A percentile compares a stretch with the other conserved stretches of the same genome.
phyloP scores from a whole-genome alignment of 768 basidiomycete genomes.

The Mycena filopes region DNA sequence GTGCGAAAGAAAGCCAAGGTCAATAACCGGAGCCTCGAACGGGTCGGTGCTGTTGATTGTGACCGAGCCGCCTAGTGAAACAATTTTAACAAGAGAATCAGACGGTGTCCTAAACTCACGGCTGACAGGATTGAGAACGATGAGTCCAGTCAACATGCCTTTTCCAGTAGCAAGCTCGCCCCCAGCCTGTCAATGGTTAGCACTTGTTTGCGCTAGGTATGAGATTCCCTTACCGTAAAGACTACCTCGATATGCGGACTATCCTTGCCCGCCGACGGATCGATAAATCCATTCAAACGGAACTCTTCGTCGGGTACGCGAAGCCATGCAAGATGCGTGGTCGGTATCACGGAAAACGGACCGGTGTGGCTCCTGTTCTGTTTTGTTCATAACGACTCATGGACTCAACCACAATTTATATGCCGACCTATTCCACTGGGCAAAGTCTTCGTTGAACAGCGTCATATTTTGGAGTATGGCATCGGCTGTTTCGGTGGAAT shows the following conservation, averaged over 20 bases:
- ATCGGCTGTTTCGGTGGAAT: constrained; percentile 30
- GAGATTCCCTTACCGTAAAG: background rate
- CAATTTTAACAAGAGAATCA: background rate
- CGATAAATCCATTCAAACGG: constrained; percentile 31
- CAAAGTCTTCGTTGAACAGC: constrained; percentile 21
- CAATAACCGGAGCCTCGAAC: constrained; percentile 44
- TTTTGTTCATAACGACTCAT: too few species aligned
- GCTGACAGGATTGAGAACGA: constrained; percentile 9
- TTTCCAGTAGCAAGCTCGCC: constrained; percentile 4
- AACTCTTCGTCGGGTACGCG: too few species aligned
- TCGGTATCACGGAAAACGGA: constrained; percentile 32
- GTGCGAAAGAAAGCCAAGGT: constrained; percentile 33
- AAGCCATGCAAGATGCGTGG: constrained; percentile 32
- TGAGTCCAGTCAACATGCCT: constrained; percentile 2
- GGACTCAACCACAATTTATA: too few species aligned
- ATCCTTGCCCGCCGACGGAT: constrained; percentile 38
- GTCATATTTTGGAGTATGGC: constrained; percentile 28
- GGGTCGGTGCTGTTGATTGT: too few species aligned
- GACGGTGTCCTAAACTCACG: constrained; percentile 33
- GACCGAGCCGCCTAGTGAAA: too few species aligned
- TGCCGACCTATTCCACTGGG: constrained; percentile 36
- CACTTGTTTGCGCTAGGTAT: too few species aligned
- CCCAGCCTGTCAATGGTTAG: constrained; percentile 1
- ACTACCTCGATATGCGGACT: constrained; percentile 39
- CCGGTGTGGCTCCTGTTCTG: constrained; percentile 40